Evolutionary conservation across 2,329 filamentous ascomycete species (phyloP).

Genomic region (Xylaria polymorpha): DNA sequence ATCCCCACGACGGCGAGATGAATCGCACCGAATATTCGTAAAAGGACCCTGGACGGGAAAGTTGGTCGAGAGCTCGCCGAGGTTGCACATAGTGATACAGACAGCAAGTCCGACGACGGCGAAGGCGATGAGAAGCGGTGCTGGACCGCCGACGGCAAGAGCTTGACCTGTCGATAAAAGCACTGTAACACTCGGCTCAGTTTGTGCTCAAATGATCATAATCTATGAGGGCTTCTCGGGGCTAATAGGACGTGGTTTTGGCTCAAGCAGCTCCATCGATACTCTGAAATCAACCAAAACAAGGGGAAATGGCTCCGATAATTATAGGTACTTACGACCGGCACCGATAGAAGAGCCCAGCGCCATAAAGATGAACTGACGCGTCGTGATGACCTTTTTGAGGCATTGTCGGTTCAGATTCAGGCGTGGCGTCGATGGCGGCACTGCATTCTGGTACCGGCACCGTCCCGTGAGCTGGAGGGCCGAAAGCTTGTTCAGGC

Average conservation of each 20-base stretch:
- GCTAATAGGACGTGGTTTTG: not conserved
- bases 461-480: no score
- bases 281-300: not conserved
- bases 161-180: constrained; percentile 51
- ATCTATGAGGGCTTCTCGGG: not conserved
- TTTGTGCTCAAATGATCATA: not conserved
- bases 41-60: constrained; percentile 54
- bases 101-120: constrained; percentile 50
- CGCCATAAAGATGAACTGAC: constrained; percentile 53
- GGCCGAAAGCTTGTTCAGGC: not conserved
- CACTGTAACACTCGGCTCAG: constrained; percentile 26
- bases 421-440: no score
- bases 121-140: constrained; percentile 50
- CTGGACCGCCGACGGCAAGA: constrained; percentile 50
- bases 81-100: constrained; percentile 47
- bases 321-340: constrained; percentile 37
- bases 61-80: constrained; percentile 45
- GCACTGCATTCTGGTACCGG: no score
- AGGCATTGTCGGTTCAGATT: constrained; percentile 21
- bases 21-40: constrained; percentile 55
- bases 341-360: constrained; percentile 53
- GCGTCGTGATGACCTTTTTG: constrained; percentile 48
- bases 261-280: not conserved
- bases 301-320: not conserved
- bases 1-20: constrained; percentile 54